Conservation (phyloP, 1,284 basidiomycete species). For the Vanrija humicola region DNA sequence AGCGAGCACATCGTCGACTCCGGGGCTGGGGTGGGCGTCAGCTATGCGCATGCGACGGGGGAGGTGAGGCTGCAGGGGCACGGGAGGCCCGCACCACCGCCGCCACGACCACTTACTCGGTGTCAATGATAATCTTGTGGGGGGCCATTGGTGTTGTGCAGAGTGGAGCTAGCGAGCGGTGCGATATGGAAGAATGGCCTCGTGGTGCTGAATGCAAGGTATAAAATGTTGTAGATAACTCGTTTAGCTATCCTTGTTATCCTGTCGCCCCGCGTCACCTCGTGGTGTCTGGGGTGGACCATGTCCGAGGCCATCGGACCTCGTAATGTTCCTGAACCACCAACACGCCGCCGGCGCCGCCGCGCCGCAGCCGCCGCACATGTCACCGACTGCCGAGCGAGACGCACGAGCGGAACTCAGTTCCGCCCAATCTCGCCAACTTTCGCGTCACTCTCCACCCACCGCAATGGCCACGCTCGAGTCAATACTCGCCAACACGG, state of each 20-base stretch:
- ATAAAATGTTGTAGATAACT: too few species aligned
- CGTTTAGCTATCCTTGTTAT: too few species aligned
- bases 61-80: neutral
- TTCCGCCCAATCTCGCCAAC: too few species aligned
- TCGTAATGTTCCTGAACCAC: too few species aligned
- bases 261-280: too few species aligned
- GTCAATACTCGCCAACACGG: slow-evolving; percentile 30
- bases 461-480: slow-evolving; percentile 21
- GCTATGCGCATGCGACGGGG: neutral
- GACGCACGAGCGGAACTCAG: neutral
- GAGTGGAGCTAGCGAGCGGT: neutral
- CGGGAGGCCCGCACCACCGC: too few species aligned
- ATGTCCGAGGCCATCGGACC: too few species aligned
- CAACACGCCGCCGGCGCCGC: too few species aligned
- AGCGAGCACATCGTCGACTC: slow-evolving; percentile 85
- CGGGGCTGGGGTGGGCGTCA: slow-evolving; percentile 45
- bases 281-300: too few species aligned
- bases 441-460: too few species aligned
- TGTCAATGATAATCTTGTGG: slow-evolving; percentile 46
- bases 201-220: neutral
- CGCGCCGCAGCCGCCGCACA: too few species aligned
- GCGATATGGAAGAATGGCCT: too few species aligned
- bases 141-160: slow-evolving; percentile 20
- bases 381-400: neutral
- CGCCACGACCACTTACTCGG: slow-evolving; percentile 27